Evolutionary conservation across 2,329 filamentous ascomycete species (phyloP).

Genomic region (Monilinia polystroma): DNA sequence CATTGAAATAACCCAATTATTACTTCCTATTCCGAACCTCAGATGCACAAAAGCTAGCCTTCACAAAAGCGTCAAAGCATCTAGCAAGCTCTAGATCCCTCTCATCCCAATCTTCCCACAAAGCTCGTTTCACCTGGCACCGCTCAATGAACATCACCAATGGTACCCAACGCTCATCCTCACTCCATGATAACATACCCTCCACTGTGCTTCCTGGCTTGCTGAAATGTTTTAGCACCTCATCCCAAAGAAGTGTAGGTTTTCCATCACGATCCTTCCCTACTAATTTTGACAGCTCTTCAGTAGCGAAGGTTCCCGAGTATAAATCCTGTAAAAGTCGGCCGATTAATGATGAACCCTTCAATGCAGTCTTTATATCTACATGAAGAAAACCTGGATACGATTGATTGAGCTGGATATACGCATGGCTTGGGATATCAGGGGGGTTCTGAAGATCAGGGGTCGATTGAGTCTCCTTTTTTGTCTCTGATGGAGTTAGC

Average conservation of each 20-base stretch:
- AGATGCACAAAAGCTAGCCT: background rate
- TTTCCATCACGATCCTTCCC: background rate
- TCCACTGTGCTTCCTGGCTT: background rate
- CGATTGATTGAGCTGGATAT: background rate
- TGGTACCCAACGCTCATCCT: background rate
- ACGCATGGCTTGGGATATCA: background rate
- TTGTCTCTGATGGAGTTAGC: background rate
- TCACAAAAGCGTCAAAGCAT: background rate
- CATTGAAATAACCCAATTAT: background rate
- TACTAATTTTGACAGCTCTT: background rate
- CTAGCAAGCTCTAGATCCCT: background rate
- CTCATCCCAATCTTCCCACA: background rate
- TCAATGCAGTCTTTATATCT: background rate
- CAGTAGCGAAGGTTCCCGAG: background rate
- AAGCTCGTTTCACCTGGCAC: background rate
- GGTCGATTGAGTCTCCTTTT: background rate
- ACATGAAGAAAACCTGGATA: conserved; percentile 3
- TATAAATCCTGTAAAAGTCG: background rate
- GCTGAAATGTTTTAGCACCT: background rate
- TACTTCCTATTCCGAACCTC: background rate
- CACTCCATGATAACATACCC: background rate
- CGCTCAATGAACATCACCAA: conserved; percentile 13
- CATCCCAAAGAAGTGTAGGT: conserved; percentile 8
- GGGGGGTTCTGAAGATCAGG: accelerated
- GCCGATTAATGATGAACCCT: background rate